A percentile compares a stretch with the other conserved stretches of the same genome.
Evolutionary conservation across 148 eudicot species (phyloP).

Genomic region (Amaranthus palmeri): DNA sequence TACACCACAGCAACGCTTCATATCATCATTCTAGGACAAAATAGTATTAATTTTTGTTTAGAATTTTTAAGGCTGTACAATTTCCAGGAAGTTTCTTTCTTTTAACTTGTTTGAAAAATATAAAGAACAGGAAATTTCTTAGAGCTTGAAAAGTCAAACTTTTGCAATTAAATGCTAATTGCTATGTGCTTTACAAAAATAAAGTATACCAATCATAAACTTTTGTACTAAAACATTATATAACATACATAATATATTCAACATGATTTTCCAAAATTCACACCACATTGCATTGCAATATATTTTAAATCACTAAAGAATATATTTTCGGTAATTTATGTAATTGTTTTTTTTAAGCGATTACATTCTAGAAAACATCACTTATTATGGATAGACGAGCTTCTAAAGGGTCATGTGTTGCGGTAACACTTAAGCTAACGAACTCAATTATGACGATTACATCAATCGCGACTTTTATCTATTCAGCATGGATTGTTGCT

Average conservation of each 20-base stretch:
- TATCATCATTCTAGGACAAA: background rate
- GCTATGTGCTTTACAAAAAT: background rate
- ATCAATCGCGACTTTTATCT: slow-evolving; percentile 38
- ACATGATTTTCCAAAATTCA: background rate
- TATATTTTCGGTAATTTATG: background rate
- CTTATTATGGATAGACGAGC: slow-evolving; percentile 11
- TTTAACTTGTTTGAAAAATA: background rate
- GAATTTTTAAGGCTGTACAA: background rate
- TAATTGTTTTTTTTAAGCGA: background rate
- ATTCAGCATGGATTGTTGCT: slow-evolving; percentile 40
- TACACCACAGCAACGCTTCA: slow-evolving; percentile 28
- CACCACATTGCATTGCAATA: background rate
- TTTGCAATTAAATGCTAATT: background rate
- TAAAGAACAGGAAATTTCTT: slow-evolving; percentile 14
- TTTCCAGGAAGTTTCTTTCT: slow-evolving; percentile 28
- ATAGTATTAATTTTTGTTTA: too few relatives aligned
- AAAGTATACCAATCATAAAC: background rate
- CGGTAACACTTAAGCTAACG: slow-evolving; percentile 7
- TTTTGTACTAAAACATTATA: background rate
- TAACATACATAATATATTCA: background rate
- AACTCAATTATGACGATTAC: slow-evolving; percentile 23
- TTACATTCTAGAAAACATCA: background rate
- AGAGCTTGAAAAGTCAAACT: slow-evolving; percentile 1
- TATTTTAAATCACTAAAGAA: background rate
- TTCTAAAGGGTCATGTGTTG: background rate